Evolutionary conservation across 169 alveolate species (phyloP).

Genomic region (Prorocentrum cordatum): DNA sequence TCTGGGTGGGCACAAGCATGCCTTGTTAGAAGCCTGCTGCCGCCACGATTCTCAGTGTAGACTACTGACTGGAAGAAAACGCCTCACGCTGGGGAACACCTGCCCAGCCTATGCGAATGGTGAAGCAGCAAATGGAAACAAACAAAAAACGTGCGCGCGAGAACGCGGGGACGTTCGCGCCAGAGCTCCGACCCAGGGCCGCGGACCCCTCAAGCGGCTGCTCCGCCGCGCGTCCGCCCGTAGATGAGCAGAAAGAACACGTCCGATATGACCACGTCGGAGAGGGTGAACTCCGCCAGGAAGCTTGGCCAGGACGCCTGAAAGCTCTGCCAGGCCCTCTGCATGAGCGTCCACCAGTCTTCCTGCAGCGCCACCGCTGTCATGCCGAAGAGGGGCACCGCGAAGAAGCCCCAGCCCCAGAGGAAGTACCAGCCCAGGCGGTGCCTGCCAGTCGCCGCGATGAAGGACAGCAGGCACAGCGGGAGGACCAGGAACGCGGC

Average conservation of each 20-base stretch:
- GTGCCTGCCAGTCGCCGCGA: neutral
- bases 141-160: too few species aligned
- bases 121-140: too few species aligned
- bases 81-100: too few species aligned
- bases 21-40: too few species aligned
- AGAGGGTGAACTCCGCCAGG: conserved; percentile 15
- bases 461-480: neutral
- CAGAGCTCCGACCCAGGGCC: too few species aligned
- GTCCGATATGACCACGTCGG: conserved; percentile 30
- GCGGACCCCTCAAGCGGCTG: too few species aligned
- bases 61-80: too few species aligned
- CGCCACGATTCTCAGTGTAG: too few species aligned
- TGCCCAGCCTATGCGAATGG: too few species aligned
- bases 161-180: too few species aligned
- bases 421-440: conserved; percentile 30
- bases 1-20: too few species aligned
- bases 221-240: too few species aligned
- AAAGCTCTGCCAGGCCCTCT: neutral
- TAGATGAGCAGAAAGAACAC: conserved; percentile 2
- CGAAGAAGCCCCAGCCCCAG: conserved; percentile 56
- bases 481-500: conserved; percentile 16
- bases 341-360: neutral
- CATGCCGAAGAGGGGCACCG: conserved; percentile 10
- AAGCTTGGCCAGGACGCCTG: neutral
- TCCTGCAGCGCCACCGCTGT: neutral